Conservation (phyloP, 768 basidiomycete genomes). For the Tricholoma hemisulphureum region DNA sequence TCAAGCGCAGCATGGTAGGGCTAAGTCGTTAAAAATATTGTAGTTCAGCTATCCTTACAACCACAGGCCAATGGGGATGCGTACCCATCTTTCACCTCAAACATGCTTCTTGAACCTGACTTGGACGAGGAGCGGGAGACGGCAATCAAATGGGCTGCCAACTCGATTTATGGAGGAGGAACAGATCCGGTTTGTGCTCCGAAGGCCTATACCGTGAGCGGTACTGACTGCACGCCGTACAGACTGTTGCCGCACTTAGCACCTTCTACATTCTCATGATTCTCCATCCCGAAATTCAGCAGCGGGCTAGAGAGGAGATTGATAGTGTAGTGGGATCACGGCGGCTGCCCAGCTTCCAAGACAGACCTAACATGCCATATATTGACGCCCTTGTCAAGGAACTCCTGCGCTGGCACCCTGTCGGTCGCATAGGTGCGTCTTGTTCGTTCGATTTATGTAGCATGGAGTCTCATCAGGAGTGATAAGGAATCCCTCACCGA, state of each 20-base stretch:
- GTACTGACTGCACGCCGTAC: not conserved
- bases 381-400: constrained; percentile 31
- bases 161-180: constrained; percentile 25
- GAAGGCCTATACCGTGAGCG: not conserved
- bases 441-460: not conserved
- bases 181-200: constrained; percentile 35
- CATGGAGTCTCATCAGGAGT: not conserved
- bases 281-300: constrained; percentile 26
- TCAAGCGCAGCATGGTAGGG: constrained; percentile 28
- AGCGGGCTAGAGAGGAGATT: constrained; percentile 32
- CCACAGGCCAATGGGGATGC: constrained; percentile 35
- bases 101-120: constrained; percentile 30
- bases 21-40: not conserved
- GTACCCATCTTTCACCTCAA: constrained; percentile 41
- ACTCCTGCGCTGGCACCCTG: constrained; percentile 28
- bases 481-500: constrained; percentile 13
- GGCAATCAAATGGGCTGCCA: constrained; percentile 38
- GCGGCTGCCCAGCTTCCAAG: constrained; percentile 29
- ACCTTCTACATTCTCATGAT: constrained; percentile 33
- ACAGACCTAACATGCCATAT: constrained; percentile 28
- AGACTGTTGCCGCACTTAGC: constrained; percentile 23
- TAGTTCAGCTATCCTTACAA: not conserved
- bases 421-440: constrained; percentile 26
- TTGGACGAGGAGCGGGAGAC: constrained; percentile 37
- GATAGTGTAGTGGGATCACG: constrained; percentile 29